These are phyloP conservation scores for Tuber indicum DNA, from an alignment of 495 filamentous ascomycete species.

Conservation along the genomic window DNA sequence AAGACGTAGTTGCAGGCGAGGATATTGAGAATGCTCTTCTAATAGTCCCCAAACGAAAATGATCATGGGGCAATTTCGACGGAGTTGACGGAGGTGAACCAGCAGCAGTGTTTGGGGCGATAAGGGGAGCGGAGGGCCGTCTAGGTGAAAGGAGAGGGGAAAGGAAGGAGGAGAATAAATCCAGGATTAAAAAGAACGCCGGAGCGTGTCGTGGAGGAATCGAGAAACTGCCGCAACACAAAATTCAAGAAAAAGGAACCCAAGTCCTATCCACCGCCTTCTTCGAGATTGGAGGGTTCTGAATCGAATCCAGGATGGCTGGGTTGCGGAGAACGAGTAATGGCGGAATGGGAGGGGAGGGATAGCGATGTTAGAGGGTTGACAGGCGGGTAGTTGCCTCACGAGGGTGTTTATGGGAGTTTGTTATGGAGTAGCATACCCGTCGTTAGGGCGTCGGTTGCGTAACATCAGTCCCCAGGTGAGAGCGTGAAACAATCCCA, in stretches of 20 bases:
- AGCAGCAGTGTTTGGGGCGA: background rate
- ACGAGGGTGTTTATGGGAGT: constrained; percentile 42
- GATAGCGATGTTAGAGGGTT: constrained; percentile 8
- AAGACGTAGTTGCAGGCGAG: constrained; percentile 24
- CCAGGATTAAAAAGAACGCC: constrained; percentile 32
- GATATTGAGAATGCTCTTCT: constrained; percentile 38
- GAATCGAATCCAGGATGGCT: constrained; percentile 6
- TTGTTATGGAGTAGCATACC: constrained; percentile 42
- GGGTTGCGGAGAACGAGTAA: constrained; percentile 2
- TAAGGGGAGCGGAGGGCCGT: constrained; percentile 19
- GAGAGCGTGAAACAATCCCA: constrained; percentile 14
- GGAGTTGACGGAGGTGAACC: constrained; percentile 22
- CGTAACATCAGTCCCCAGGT: constrained; percentile 41
- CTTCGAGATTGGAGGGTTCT: constrained; percentile 2
- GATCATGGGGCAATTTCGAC: constrained; percentile 36
- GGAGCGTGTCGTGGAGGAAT: constrained; percentile 17
- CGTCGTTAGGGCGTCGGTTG: constrained; percentile 50
- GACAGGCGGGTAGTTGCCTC: constrained; percentile 24
- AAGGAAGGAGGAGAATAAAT: constrained; percentile 39
- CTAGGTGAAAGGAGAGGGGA: constrained; percentile 37
- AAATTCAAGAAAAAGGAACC: constrained; percentile 18
- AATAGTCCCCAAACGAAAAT: constrained; percentile 38
- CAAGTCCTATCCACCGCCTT: constrained; percentile 18
- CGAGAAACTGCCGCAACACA: constrained; percentile 7
- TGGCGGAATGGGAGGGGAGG: constrained; percentile 10